These are phyloP conservation scores for Thelonectria rubi DNA, from an alignment of 2,329 filamentous ascomycete species.

Conservation along the genomic window DNA sequence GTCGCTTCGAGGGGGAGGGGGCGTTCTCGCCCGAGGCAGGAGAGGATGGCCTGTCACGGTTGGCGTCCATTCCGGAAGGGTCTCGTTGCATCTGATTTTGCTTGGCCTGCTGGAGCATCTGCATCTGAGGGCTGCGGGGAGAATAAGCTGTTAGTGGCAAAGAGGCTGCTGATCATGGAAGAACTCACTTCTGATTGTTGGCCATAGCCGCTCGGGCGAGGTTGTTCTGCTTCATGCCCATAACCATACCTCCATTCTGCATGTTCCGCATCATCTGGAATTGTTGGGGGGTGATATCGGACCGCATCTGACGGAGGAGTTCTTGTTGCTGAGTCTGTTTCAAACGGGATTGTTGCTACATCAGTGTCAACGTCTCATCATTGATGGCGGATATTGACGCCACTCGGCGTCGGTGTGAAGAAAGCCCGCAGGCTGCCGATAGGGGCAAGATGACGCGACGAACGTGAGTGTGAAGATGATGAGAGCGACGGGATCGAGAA, in stretches of 20 bases:
- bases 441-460: conserved; percentile 28
- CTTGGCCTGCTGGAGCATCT: conserved; percentile 75
- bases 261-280: conserved; percentile 73
- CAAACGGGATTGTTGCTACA: conserved; percentile 72
- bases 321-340: conserved; percentile 81
- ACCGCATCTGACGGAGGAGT: conserved; percentile 77
- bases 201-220: conserved; percentile 80
- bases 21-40: conserved; percentile 86
- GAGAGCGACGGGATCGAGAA: conserved; percentile 42
- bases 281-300: conserved; percentile 64
- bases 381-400: conserved; percentile 32
- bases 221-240: conserved; percentile 67
- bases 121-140: conserved; percentile 70
- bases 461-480: conserved; percentile 27
- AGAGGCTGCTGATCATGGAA: neutral
- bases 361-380: conserved; percentile 28
- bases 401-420: conserved; percentile 16
- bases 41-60: conserved; percentile 81
- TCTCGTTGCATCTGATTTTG: conserved; percentile 88
- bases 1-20: conserved; percentile 90
- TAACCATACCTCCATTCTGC: conserved; percentile 67
- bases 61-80: conserved; percentile 86
- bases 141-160: neutral
- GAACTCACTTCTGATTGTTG: conserved; percentile 76
- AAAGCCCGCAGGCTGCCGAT: conserved; percentile 10